These are phyloP conservation scores for Claviceps digitariae DNA, from an alignment of 2,329 filamentous ascomycete species.

Conservation along the genomic window DNA sequence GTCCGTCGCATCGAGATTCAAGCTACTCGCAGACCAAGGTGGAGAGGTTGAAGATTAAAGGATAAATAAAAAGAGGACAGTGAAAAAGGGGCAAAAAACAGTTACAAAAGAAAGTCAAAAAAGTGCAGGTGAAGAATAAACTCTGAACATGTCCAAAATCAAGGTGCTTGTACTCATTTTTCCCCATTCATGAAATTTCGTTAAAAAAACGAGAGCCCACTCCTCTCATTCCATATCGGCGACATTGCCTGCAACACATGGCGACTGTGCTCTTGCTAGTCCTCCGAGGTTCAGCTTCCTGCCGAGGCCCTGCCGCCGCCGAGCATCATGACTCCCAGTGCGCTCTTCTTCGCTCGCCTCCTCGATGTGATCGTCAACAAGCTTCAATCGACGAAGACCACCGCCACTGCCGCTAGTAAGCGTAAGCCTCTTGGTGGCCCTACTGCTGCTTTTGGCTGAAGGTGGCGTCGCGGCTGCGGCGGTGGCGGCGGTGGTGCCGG, in stretches of 20 bases:
- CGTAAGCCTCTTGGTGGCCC: constrained; percentile 5
- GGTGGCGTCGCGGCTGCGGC: too few relatives aligned
- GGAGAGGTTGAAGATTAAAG: too few relatives aligned
- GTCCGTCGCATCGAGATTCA: too few relatives aligned
- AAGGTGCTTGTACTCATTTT: neutral
- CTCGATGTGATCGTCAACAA: constrained; percentile 6
- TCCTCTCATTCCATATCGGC: neutral
- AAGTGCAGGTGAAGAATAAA: too few relatives aligned
- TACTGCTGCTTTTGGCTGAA: neutral
- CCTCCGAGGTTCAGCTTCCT: neutral
- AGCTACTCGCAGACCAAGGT: too few relatives aligned
- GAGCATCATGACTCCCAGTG: neutral
- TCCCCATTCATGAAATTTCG: neutral
- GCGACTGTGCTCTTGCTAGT: neutral
- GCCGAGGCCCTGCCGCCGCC: neutral
- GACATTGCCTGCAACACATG: neutral
- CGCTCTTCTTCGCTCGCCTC: constrained; percentile 5
- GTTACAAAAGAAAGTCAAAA: too few relatives aligned
- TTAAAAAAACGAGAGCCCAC: neutral
- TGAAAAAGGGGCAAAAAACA: too few relatives aligned
- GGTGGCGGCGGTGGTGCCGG: neutral
- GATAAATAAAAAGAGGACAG: too few relatives aligned
- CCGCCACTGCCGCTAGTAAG: constrained; percentile 4
- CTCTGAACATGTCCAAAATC: neutral
- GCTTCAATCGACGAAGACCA: constrained; percentile 6